Evolutionary conservation across 176 grass and related monocot species (phyloP).

Genomic region (Otatea glauca): DNA sequence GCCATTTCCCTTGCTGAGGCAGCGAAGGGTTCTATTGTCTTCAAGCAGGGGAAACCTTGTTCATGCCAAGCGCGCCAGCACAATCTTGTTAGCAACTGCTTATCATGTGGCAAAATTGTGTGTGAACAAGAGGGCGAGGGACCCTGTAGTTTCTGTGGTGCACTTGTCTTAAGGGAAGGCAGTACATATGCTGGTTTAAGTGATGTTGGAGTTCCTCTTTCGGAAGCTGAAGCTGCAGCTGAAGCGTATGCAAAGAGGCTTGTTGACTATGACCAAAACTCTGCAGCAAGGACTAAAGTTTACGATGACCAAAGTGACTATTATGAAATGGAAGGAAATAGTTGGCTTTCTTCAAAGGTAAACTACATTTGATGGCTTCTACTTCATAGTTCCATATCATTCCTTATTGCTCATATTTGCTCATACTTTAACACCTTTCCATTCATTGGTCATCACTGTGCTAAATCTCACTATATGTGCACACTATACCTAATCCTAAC

Average conservation of each 20-base stretch:
- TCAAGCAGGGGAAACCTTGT: conserved; percentile 94
- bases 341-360: conserved; percentile 93
- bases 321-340: conserved; percentile 99
- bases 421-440: conserved; percentile 2
- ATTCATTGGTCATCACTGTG: neutral
- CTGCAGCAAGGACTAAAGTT: conserved; percentile 94
- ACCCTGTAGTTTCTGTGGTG: conserved; percentile 94
- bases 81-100: conserved; percentile 90
- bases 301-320: conserved; percentile 99
- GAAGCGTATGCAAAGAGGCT: conserved; percentile 93
- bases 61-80: conserved; percentile 93
- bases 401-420: neutral
- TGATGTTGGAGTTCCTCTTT: conserved; percentile 71
- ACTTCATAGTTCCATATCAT: conserved; percentile 8
- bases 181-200: conserved; percentile 96
- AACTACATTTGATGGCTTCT: conserved; percentile 34
- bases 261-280: conserved; percentile 93
- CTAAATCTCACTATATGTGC: conserved; percentile 3
- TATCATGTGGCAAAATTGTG: conserved; percentile 97
- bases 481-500: neutral
- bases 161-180: conserved; percentile 88
- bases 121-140: conserved; percentile 98
- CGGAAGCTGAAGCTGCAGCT: conserved; percentile 78
- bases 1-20: conserved; percentile 81
- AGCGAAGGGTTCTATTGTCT: conserved; percentile 87